Evolutionary conservation across 306 rosid genomes (phyloP).

Genomic region (Sicyos baderoa): DNA sequence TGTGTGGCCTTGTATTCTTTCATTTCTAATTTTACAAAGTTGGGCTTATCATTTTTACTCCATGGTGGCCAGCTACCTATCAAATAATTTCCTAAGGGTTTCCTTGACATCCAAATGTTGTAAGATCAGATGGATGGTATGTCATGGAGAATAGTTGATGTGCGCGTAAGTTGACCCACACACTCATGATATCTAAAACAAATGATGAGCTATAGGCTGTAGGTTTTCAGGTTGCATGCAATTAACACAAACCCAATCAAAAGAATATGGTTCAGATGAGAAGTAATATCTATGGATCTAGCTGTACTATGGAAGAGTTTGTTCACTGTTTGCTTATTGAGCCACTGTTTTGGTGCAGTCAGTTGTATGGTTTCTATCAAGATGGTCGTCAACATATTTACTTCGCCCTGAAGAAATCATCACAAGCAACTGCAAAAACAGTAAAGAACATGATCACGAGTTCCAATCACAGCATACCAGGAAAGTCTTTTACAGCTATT

Average conservation of each 20-base stretch:
- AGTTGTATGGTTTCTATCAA: conserved; percentile 87
- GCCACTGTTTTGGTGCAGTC: conserved; percentile 46
- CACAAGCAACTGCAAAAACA: conserved; percentile 11
- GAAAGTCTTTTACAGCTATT: conserved; percentile 50
- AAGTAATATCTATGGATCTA: not conserved
- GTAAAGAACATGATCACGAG: conserved; percentile 30
- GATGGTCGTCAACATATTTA: conserved; percentile 87
- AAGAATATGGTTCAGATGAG: not conserved
- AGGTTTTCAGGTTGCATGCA: not conserved
- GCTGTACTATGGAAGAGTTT: not conserved
- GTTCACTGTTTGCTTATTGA: not conserved
- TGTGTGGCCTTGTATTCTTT: too few relatives aligned
- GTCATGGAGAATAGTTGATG: too few relatives aligned
- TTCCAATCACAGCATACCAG: conserved; percentile 35
- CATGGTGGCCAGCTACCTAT: too few relatives aligned
- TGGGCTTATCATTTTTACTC: too few relatives aligned
- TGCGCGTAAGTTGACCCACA: too few relatives aligned
- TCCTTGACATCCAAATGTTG: too few relatives aligned
- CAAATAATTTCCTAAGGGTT: too few relatives aligned
- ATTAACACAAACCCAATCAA: not conserved
- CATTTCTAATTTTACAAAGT: too few relatives aligned
- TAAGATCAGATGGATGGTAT: too few relatives aligned
- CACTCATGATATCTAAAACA: too few relatives aligned
- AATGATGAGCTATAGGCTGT: not conserved
- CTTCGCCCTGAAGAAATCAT: conserved; percentile 59